These are phyloP conservation scores for Rhizopogon vesiculosus DNA, from an alignment of 768 basidiomycete species.

Conservation along the genomic window DNA sequence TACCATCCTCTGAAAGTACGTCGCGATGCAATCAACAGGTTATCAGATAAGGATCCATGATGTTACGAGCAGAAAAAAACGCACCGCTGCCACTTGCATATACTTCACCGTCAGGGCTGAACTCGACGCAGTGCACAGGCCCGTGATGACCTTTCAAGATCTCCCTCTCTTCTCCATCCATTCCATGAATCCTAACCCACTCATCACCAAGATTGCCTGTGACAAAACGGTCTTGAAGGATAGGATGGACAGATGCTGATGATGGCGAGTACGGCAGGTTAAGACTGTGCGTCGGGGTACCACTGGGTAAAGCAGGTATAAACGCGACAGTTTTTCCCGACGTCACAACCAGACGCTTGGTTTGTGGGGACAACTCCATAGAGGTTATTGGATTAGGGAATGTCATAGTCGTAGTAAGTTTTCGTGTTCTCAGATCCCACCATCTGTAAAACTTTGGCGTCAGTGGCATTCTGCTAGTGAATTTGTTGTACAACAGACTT, in stretches of 20 bases:
- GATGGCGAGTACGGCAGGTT: constrained; percentile 84
- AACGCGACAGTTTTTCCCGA: constrained; percentile 92
- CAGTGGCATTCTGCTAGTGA: neutral
- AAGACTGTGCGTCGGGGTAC: constrained; percentile 66
- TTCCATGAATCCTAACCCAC: constrained; percentile 93
- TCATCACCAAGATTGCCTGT: constrained; percentile 88
- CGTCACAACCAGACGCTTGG: constrained; percentile 82
- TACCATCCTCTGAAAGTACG: constrained; percentile 64
- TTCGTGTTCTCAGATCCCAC: constrained; percentile 90
- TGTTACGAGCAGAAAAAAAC: constrained; percentile 27
- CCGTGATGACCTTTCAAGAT: constrained; percentile 96
- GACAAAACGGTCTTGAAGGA: constrained; percentile 84
- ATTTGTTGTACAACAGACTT: constrained; percentile 50
- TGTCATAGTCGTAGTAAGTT: constrained; percentile 62
- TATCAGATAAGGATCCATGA: constrained; percentile 7
- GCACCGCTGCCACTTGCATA: constrained; percentile 95
- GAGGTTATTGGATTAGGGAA: constrained; percentile 84
- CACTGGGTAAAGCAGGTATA: constrained; percentile 68
- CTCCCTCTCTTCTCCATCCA: constrained; percentile 87
- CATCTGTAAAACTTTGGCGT: constrained; percentile 49
- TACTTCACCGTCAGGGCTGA: constrained; percentile 95
- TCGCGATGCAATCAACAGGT: neutral
- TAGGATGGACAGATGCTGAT: constrained; percentile 92
- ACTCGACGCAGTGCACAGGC: constrained; percentile 91
- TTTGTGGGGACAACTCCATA: constrained; percentile 86